Percentiles rank a stretch among this genome's conserved stretches.
Conservation (phyloP, 306 rosid species). For the Rosa rugosa region DNA sequence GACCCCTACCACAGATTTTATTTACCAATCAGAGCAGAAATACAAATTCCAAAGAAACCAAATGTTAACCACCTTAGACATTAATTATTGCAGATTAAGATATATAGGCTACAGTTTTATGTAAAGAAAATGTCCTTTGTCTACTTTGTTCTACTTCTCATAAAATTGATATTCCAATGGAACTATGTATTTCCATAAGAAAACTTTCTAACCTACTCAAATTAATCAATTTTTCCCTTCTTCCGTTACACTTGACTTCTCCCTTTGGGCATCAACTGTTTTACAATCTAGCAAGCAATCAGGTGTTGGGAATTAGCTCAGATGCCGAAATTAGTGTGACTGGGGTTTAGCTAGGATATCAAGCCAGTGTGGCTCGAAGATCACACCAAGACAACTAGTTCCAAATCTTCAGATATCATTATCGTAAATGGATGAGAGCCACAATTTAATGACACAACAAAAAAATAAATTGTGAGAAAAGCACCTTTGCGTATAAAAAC, state of each 20-base stretch:
- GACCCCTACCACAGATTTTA: not conserved
- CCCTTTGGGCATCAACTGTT: not conserved
- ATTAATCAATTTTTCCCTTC: not conserved
- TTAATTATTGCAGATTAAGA: not conserved
- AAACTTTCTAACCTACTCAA: not conserved
- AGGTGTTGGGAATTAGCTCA: not conserved
- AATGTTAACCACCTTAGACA: not conserved
- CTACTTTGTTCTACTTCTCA: not conserved
- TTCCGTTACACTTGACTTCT: not conserved
- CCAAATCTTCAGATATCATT: not conserved
- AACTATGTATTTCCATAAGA: not conserved
- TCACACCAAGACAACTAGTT: not conserved
- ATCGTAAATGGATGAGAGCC: not conserved
- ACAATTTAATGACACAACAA: not conserved
- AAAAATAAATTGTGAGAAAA: not conserved
- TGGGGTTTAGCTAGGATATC: slow-evolving; percentile 1
- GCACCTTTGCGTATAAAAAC: not conserved
- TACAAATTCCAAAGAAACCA: not conserved
- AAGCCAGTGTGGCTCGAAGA: not conserved
- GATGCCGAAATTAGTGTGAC: not conserved
- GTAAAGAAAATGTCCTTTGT: not conserved
- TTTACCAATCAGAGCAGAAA: not conserved
- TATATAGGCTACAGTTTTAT: not conserved
- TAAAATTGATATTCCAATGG: not conserved
- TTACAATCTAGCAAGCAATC: slow-evolving; percentile 1